Conservation (phyloP, 345 rosid genomes). For the Geranium rotundifolium region DNA sequence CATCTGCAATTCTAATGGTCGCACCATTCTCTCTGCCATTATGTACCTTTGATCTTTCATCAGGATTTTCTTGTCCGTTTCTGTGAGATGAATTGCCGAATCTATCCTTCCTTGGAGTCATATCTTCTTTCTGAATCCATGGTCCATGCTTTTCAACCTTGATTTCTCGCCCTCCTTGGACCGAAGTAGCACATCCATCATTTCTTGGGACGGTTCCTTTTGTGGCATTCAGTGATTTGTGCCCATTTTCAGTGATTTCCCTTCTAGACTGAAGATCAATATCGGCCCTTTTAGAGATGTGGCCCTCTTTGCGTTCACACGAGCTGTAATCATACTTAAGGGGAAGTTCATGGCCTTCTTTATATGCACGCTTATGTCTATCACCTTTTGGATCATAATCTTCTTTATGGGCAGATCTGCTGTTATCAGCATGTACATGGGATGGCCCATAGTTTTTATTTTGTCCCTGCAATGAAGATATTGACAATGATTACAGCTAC, state of each 20-base stretch:
- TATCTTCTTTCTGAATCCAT: constrained; percentile 28
- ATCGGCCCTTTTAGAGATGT: constrained; percentile 17
- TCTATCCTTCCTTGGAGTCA: constrained; percentile 28
- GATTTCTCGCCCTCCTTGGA: constrained; percentile 27
- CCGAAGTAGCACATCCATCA: constrained; percentile 20
- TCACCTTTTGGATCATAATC: constrained; percentile 17
- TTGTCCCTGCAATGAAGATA: constrained; percentile 32
- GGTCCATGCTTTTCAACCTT: constrained; percentile 22
- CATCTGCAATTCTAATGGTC: constrained; percentile 15
- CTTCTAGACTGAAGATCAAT: constrained; percentile 19
- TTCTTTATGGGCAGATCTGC: constrained; percentile 24
- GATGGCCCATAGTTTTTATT: constrained; percentile 22
- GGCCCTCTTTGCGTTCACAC: constrained; percentile 20
- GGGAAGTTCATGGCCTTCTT: constrained; percentile 7
- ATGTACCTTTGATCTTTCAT: constrained; percentile 17
- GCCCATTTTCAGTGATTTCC: constrained; percentile 20
- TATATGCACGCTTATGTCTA: constrained; percentile 3
- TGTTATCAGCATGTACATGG: constrained; percentile 18
- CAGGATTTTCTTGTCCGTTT: constrained; percentile 21
- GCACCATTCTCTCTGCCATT: constrained; percentile 30
- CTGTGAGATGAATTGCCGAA: constrained; percentile 32
- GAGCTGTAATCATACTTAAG: constrained; percentile 17
- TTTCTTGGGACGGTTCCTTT: constrained; percentile 19
- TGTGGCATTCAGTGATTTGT: constrained; percentile 13
- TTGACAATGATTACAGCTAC: neutral